Evolutionary conservation across 371 early-diverging fungal species (phyloP).

Genomic region (Actinomortierella ambigua): DNA sequence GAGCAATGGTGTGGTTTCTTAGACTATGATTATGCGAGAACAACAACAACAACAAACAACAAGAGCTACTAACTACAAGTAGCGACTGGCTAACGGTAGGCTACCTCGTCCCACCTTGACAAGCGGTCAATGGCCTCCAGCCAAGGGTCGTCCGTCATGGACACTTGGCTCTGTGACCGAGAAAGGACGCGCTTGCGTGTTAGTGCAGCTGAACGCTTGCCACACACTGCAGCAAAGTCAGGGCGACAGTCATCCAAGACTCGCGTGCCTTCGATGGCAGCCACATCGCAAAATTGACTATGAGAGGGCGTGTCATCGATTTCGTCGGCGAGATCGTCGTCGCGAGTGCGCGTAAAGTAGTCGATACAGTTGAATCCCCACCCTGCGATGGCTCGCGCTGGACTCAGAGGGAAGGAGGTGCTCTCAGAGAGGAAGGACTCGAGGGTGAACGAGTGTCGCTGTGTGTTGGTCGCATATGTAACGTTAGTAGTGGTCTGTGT

Average conservation of each 20-base stretch:
- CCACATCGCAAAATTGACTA: too few relatives aligned
- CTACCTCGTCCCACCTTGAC: conserved; percentile 40
- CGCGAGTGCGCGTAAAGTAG: conserved; percentile 19
- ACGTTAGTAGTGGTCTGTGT: neutral
- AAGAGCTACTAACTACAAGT: neutral
- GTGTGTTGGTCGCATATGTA: neutral
- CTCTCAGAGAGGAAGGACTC: neutral
- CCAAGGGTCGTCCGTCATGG: conserved; percentile 21
- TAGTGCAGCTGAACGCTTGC: conserved; percentile 24
- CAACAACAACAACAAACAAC: too few relatives aligned
- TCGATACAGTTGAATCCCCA: conserved; percentile 33
- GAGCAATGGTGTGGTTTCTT: too few relatives aligned
- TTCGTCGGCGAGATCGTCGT: conserved; percentile 9
- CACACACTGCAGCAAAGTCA: conserved; percentile 17
- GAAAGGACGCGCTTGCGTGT: conserved; percentile 33
- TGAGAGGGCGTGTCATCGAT: neutral
- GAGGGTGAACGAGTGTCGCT: neutral
- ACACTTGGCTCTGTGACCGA: conserved; percentile 20
- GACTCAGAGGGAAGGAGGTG: conserved; percentile 15
- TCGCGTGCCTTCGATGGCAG: too few relatives aligned
- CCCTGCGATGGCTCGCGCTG: conserved; percentile 17
- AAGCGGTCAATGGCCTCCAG: conserved; percentile 32
- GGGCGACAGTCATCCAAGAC: too few relatives aligned
- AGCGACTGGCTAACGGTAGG: conserved; percentile 6
- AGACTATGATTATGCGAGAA: too few relatives aligned